phyloP scores from a whole-genome alignment of 2,329 filamentous ascomycete species.

The Botrytis deweyae region DNA sequence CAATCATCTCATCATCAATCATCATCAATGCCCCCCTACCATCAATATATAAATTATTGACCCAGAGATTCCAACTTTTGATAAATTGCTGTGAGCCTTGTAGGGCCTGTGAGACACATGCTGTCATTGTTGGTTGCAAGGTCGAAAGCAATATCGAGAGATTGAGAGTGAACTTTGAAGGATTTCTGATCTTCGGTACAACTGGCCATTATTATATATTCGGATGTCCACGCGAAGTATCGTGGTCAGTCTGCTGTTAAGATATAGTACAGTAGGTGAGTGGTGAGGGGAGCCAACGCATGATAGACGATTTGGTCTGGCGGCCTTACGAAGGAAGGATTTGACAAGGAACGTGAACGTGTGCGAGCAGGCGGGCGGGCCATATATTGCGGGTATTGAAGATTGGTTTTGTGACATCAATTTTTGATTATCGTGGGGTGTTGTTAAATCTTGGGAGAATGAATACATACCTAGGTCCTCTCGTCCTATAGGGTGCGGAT shows the following conservation, averaged over 20 bases:
- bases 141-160: background rate
- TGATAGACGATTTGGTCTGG: background rate
- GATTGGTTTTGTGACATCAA: background rate
- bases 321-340: background rate
- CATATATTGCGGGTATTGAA: background rate
- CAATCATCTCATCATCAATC: constrained; percentile 1
- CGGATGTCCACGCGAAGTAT: background rate
- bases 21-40: background rate
- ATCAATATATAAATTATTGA: background rate
- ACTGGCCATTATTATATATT: background rate
- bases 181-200: background rate
- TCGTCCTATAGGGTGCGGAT: background rate
- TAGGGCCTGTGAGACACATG: background rate
- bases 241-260: background rate
- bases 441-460: background rate
- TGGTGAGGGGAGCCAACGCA: background rate
- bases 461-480: background rate
- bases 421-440: background rate
- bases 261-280: background rate
- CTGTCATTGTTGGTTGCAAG: background rate
- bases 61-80: background rate
- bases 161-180: background rate
- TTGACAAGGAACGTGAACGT: constrained; percentile 1
- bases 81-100: background rate
- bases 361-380: background rate